A percentile compares a stretch with the other conserved stretches of the same genome.
These are phyloP conservation scores for Saksenaea oblongispora DNA, from an alignment of 371 early-diverging fungal genomes.

Conservation along the genomic window DNA sequence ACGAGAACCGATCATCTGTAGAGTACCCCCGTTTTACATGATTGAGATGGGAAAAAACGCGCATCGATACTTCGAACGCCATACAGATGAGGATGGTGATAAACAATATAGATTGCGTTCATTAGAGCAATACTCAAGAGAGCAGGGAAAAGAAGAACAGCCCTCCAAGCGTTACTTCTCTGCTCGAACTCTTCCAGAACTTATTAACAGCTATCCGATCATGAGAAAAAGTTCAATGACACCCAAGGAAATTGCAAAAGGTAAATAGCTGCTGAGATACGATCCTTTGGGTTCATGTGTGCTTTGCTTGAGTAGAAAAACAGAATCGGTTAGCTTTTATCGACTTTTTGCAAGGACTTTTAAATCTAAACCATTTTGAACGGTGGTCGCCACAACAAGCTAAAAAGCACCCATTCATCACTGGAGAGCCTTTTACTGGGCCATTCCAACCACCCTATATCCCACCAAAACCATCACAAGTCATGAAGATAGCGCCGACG, in stretches of 20 bases:
- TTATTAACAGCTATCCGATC: slow-evolving; percentile 86
- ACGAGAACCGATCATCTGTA: neutral
- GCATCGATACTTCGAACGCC: slow-evolving; percentile 76
- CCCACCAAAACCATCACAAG: slow-evolving; percentile 27
- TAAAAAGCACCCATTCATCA: slow-evolving; percentile 92
- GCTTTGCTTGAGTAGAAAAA: slow-evolving; percentile 57
- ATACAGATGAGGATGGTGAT: slow-evolving; percentile 45
- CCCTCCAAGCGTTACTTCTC: slow-evolving; percentile 91
- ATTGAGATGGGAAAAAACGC: slow-evolving; percentile 89
- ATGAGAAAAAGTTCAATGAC: slow-evolving; percentile 65
- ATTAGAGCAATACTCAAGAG: slow-evolving; percentile 78
- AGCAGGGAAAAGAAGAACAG: slow-evolving; percentile 77
- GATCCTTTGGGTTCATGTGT: neutral
- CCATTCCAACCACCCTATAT: slow-evolving; percentile 48
- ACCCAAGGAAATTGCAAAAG: slow-evolving; percentile 74
- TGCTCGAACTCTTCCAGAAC: slow-evolving; percentile 80
- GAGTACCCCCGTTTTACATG: slow-evolving; percentile 87
- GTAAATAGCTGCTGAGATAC: slow-evolving; percentile 25
- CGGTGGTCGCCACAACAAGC: slow-evolving; percentile 97
- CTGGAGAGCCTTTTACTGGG: slow-evolving; percentile 72
- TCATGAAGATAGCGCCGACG: slow-evolving; percentile 12
- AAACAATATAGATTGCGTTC: slow-evolving; percentile 74
- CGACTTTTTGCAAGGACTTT: slow-evolving; percentile 88
- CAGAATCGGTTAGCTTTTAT: slow-evolving; percentile 71
- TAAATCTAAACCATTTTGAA: slow-evolving; percentile 90